Evolutionary conservation across 306 rosid genomes (phyloP).

Genomic region (Cucumis sativus): DNA sequence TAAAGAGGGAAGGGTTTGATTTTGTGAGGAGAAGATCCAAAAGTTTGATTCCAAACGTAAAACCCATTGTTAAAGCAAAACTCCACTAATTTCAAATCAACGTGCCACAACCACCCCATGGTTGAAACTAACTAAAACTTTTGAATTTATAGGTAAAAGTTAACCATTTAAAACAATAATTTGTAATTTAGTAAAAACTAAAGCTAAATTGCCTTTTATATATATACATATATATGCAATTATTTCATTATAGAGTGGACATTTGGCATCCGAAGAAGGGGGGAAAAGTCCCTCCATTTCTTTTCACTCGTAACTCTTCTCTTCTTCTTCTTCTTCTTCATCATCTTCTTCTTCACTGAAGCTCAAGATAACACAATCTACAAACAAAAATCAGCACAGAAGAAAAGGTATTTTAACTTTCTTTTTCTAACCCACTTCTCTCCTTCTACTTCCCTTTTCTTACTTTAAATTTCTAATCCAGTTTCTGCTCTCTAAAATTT

Average conservation of each 20-base stretch:
- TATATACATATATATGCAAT: neutral
- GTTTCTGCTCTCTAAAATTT: neutral
- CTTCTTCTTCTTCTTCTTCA: neutral
- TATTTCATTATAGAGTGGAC: neutral
- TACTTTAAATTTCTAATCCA: neutral
- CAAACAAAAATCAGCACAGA: neutral
- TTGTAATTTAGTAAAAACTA: too few relatives aligned
- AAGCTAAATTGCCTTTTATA: too few relatives aligned
- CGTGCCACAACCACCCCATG: too few relatives aligned
- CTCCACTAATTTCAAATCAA: too few relatives aligned
- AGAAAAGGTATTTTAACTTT: neutral
- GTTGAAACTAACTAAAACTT: too few relatives aligned
- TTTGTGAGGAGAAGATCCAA: too few relatives aligned
- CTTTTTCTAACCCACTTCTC: neutral
- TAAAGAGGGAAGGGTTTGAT: too few relatives aligned
- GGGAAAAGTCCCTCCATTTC: neutral
- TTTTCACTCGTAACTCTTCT: too few relatives aligned
- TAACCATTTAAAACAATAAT: too few relatives aligned
- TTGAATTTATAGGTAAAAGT: too few relatives aligned
- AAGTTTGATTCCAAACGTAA: too few relatives aligned
- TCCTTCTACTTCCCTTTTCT: neutral
- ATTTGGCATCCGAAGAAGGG: neutral
- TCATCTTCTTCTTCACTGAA: neutral
- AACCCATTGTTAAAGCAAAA: too few relatives aligned
- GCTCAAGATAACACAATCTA: neutral